Evolutionary conservation across 1,284 basidiomycete genomes (phyloP).

Genomic region (Fomitopsis pinicola): DNA sequence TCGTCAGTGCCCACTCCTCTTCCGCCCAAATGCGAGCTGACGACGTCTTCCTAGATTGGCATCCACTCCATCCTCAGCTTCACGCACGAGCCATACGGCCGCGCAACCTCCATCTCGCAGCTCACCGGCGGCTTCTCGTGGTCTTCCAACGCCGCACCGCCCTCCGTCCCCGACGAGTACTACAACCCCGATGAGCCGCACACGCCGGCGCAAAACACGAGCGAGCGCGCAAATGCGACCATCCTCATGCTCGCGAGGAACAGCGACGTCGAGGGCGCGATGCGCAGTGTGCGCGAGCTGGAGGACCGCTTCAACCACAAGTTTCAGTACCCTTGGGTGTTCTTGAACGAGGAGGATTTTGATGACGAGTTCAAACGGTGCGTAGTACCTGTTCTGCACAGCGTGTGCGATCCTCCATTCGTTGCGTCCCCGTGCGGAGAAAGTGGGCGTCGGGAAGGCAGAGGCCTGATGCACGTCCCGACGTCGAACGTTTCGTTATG

Average conservation of each 20-base stretch:
- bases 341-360: conserved; percentile 72
- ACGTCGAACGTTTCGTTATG: too few relatives aligned
- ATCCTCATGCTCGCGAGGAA: conserved; percentile 59
- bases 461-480: too few relatives aligned
- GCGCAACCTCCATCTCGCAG: conserved; percentile 29
- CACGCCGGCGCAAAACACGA: conserved; percentile 5
- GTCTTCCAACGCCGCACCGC: conserved; percentile 2
- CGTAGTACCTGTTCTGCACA: conserved; percentile 9
- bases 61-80: conserved; percentile 33
- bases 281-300: conserved; percentile 51
- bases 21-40: not conserved
- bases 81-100: conserved; percentile 33
- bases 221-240: conserved; percentile 27
- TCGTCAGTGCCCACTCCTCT: conserved; percentile 13
- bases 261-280: conserved; percentile 57
- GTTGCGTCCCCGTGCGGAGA: too few relatives aligned
- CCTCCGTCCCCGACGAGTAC: conserved; percentile 8
- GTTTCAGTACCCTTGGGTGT: conserved; percentile 67
- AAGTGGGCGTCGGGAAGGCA: too few relatives aligned
- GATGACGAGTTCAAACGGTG: conserved; percentile 67
- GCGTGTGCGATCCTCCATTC: not conserved
- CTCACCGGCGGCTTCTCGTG: conserved; percentile 20
- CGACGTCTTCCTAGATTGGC: conserved; percentile 22
- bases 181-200: conserved; percentile 5
- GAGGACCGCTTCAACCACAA: conserved; percentile 66